Percentiles rank a stretch among this genome's conserved stretches.
phyloP scores from a whole-genome alignment of 805 yeast genomes.

The Kazachstania psychrophila region DNA sequence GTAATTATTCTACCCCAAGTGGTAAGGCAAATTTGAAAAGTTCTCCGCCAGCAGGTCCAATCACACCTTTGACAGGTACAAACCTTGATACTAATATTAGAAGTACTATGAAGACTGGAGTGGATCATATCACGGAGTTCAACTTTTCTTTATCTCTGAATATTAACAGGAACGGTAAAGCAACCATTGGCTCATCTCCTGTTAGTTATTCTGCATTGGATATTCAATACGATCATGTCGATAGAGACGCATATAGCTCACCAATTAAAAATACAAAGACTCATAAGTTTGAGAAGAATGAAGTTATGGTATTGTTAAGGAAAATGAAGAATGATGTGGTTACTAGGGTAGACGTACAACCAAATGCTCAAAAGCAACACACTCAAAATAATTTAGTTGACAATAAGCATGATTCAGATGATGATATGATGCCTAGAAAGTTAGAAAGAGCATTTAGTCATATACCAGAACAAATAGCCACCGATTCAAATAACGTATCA shows the following conservation, averaged over 20 bases:
- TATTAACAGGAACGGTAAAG: conserved; percentile 26
- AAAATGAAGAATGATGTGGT: conserved; percentile 20
- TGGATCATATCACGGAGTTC: not conserved
- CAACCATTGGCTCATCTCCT: conserved; percentile 17
- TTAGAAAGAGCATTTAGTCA: conserved; percentile 1
- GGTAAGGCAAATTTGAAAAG: not conserved
- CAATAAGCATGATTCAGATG: not conserved
- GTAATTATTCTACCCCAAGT: not conserved
- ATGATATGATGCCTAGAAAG: not conserved
- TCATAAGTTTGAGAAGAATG: conserved; percentile 13
- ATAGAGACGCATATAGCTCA: not conserved
- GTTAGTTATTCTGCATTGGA: not conserved
- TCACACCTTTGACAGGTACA: conserved; percentile 3
- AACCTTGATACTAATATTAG: not conserved
- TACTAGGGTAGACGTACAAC: too few species aligned
- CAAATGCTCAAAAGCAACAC: not conserved
- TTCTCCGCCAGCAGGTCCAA: not conserved
- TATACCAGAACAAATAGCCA: too few species aligned
- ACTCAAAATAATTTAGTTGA: not conserved
- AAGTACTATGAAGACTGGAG: not conserved
- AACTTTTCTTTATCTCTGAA: conserved; percentile 20
- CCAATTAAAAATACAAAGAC: not conserved
- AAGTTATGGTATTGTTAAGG: conserved; percentile 19
- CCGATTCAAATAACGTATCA: not conserved
- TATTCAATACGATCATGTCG: not conserved